phyloP scores from a whole-genome alignment of 176 grass and related monocot genomes.

The Elaeis guineensis region DNA sequence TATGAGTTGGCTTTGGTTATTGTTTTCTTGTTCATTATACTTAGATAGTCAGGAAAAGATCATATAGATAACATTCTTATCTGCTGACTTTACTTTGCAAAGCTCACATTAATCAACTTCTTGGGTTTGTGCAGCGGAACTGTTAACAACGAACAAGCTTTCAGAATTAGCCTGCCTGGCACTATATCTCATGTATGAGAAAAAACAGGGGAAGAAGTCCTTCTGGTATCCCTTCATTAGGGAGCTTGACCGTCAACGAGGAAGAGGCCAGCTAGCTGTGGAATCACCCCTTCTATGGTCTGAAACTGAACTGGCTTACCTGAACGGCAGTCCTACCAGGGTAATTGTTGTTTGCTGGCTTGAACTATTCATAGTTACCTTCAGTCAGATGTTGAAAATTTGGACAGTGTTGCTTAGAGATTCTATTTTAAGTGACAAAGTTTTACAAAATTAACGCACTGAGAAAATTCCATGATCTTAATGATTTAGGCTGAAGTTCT shows the following conservation, averaged over 20 bases:
- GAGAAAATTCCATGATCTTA: slow-evolving; percentile 3
- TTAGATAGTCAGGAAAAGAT: no score
- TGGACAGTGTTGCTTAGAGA: no score
- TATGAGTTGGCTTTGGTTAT: no score
- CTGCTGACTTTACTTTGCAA: no score
- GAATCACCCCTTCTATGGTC: slow-evolving; percentile 94
- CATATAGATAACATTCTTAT: no score
- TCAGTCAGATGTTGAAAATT: no score
- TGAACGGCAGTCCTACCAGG: slow-evolving; percentile 79
- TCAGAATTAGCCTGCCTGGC: slow-evolving; percentile 98
- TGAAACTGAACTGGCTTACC: slow-evolving; percentile 71
- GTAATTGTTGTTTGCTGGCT: slow-evolving; percentile 19
- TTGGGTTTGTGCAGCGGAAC: slow-evolving; percentile 55
- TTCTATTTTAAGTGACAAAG: no score
- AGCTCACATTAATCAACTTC: not conserved
- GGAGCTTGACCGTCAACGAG: slow-evolving; percentile 87
- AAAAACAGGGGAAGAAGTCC: slow-evolving; percentile 90
- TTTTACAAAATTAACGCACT: no score
- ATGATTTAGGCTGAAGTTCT: slow-evolving; percentile 68
- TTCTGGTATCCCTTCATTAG: slow-evolving; percentile 93
- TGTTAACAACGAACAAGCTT: slow-evolving; percentile 93
- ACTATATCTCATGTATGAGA: slow-evolving; percentile 99
- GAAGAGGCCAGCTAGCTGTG: slow-evolving; percentile 89
- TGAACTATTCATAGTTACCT: no score
- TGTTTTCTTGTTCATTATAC: no score